These are phyloP conservation scores for Danielozyma ontarioensis DNA, from an alignment of 805 yeast genomes.

Conservation along the genomic window DNA sequence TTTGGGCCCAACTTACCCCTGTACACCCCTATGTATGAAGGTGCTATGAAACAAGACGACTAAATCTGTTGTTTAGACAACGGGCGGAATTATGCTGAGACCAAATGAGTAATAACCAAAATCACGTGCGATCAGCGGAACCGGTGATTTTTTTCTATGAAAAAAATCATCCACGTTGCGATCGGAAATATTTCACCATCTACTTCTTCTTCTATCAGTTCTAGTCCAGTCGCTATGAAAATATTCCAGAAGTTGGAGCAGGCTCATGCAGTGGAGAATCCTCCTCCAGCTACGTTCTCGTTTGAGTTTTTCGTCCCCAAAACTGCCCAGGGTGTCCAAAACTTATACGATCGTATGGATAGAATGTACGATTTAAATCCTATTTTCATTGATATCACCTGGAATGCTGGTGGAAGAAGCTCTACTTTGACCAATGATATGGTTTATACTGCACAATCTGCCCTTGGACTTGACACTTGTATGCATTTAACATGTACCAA, in stretches of 20 bases:
- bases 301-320: constrained; percentile 97
- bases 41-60: too few species aligned
- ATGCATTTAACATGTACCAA: constrained; percentile 98
- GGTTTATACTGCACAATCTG: constrained; percentile 86
- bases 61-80: too few species aligned
- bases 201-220: too few species aligned
- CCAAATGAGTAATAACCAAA: too few species aligned
- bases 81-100: too few species aligned
- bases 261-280: constrained; percentile 34
- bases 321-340: constrained; percentile 94
- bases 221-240: constrained; percentile 32
- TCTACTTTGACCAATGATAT: constrained; percentile 84
- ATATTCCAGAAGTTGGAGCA: constrained; percentile 38
- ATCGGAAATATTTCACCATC: not conserved
- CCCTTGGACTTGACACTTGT: constrained; percentile 89
- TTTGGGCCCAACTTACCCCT: too few species aligned
- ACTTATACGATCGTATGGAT: constrained; percentile 94
- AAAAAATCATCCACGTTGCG: not conserved
- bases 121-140: not conserved
- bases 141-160: not conserved
- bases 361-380: constrained; percentile 93
- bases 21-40: too few species aligned
- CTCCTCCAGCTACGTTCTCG: constrained; percentile 71
- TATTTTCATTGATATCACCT: constrained; percentile 89
- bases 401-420: constrained; percentile 96